Evolutionary conservation across 345 rosid species (phyloP).

Genomic region (Populus deltoides): DNA sequence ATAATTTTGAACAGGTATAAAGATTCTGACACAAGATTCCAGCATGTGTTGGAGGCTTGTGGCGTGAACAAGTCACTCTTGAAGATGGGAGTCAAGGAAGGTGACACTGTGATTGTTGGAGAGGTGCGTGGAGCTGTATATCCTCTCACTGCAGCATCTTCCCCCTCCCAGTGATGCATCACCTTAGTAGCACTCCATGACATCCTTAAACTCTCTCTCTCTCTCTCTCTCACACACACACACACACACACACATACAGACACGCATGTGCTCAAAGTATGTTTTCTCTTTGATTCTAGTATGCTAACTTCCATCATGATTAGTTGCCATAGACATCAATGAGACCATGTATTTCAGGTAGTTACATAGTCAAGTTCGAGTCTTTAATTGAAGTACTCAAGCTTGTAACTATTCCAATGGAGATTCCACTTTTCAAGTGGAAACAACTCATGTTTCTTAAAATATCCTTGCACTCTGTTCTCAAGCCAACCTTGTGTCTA

Average conservation of each 20-base stretch:
- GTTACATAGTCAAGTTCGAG: not conserved
- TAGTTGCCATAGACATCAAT: not conserved
- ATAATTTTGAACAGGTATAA: conserved; percentile 53
- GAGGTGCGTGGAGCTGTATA: conserved; percentile 50
- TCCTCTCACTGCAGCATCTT: not conserved
- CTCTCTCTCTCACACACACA: not conserved
- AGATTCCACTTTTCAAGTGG: not conserved
- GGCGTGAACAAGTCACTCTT: conserved; percentile 69
- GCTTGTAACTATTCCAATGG: not conserved
- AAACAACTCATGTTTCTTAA: not conserved
- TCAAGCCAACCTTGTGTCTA: not conserved
- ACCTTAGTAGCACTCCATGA: not conserved
- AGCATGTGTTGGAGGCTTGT: conserved; percentile 86
- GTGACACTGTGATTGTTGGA: conserved; percentile 84
- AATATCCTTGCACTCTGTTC: not conserved
- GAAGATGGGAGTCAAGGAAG: conserved; percentile 90
- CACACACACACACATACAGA: not conserved
- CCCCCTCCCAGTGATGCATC: not conserved
- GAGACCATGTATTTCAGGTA: not conserved
- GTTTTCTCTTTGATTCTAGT: not conserved
- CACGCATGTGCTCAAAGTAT: not conserved
- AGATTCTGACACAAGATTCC: conserved; percentile 85
- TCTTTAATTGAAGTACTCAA: not conserved
- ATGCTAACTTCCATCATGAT: not conserved
- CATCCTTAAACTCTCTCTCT: not conserved